These are phyloP conservation scores for Pouteria campechiana DNA, from an alignment of 179 eudicot species.

Conservation along the genomic window DNA sequence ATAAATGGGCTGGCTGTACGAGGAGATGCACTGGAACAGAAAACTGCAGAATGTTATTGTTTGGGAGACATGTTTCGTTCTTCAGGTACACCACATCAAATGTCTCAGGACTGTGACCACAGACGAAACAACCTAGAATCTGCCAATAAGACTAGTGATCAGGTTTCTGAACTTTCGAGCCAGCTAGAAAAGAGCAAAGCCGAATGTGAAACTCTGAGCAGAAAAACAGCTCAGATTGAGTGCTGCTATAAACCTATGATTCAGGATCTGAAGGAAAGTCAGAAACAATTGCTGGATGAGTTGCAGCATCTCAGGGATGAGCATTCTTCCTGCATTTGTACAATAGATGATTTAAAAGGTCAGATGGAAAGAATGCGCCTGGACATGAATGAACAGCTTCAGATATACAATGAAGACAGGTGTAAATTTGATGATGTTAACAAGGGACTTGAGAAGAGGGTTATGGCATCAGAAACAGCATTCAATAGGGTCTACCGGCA, in stretches of 20 bases:
- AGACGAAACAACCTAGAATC: too few relatives aligned
- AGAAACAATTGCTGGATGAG: conserved; percentile 74
- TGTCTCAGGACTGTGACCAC: conserved; percentile 35
- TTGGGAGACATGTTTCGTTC: conserved; percentile 63
- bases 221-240: conserved; percentile 95
- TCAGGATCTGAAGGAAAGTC: conserved; percentile 93
- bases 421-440: conserved; percentile 38
- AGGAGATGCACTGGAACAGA: conserved; percentile 57
- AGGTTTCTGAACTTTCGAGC: conserved; percentile 58
- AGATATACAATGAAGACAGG: conserved; percentile 55
- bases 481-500: conserved; percentile 73
- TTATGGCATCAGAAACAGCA: conserved; percentile 64
- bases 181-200: conserved; percentile 73
- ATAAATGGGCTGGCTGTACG: conserved; percentile 14
- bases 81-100: conserved; percentile 31
- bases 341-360: conserved; percentile 42
- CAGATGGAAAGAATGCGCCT: conserved; percentile 68
- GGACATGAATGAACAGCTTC: conserved; percentile 54
- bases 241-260: conserved; percentile 90
- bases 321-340: conserved; percentile 66
- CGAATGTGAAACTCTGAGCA: conserved; percentile 49
- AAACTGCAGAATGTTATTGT: conserved; percentile 61
- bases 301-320: conserved; percentile 76
- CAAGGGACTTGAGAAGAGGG: conserved; percentile 82
- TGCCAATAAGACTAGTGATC: conserved; percentile 50